Evolutionary conservation across 2,329 filamentous ascomycete species (phyloP).

Genomic region (Elsinoe fawcettii): DNA sequence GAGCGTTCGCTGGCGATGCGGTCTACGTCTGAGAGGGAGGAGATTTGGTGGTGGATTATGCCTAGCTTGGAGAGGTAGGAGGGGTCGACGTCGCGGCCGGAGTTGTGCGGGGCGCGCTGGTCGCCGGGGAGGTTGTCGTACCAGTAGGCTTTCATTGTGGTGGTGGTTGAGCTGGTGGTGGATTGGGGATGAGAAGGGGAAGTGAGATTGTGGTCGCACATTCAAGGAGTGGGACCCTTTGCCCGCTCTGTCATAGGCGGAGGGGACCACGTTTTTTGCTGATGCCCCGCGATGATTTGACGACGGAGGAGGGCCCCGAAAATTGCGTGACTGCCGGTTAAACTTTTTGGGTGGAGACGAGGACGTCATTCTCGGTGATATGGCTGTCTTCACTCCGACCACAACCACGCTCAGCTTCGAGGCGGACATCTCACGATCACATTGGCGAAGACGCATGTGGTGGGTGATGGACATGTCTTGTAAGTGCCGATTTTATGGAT

Average conservation of each 20-base stretch:
- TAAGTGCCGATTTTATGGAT: no score
- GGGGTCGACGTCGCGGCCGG: constrained; percentile 59
- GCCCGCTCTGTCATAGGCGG: background rate
- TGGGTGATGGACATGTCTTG: no score
- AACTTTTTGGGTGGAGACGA: background rate
- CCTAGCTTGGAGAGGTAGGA: constrained; percentile 65
- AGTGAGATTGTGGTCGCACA: background rate
- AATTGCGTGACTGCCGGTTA: constrained; percentile 3
- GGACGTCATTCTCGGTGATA: background rate
- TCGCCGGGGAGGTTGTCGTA: constrained; percentile 69
- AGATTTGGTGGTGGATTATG: constrained; percentile 67
- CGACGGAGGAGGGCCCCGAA: background rate
- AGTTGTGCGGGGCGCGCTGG: constrained; percentile 86
- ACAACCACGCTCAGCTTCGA: no score
- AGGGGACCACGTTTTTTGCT: background rate
- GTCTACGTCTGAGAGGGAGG: constrained; percentile 60
- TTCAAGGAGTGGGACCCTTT: background rate
- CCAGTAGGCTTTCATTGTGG: constrained; percentile 62
- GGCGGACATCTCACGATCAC: no score
- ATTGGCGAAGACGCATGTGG: no score
- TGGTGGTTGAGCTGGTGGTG: constrained; percentile 4
- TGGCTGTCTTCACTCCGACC: background rate
- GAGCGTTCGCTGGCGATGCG: constrained; percentile 63
- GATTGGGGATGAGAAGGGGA: background rate
- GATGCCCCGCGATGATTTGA: background rate